Percentiles rank a stretch among this genome's conserved stretches.
phyloP scores from a whole-genome alignment of 78 protist genomes.

The Ministeria vibrans region DNA sequence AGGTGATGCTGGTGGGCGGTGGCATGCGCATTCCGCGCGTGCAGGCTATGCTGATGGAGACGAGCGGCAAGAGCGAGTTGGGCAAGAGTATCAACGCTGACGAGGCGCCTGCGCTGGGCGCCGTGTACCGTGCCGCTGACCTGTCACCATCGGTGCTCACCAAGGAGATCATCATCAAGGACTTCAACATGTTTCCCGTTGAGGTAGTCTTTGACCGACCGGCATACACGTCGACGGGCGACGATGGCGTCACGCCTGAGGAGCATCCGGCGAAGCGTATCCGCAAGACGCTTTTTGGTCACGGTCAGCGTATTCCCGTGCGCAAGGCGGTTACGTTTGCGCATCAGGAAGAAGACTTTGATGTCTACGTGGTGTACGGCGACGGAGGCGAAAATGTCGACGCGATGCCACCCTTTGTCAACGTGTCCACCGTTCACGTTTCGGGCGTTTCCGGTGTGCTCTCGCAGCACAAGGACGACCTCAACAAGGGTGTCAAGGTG shows the following conservation, averaged over 20 bases:
- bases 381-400: too few relatives aligned
- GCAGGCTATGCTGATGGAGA: constrained; percentile 16
- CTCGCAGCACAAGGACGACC: neutral
- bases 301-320: neutral
- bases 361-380: neutral
- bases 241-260: neutral
- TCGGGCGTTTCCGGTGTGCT: neutral
- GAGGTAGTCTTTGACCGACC: neutral
- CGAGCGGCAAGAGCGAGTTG: constrained; percentile 12
- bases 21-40: constrained; percentile 28
- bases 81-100: constrained; percentile 67
- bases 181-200: neutral
- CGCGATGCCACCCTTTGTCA: too few relatives aligned
- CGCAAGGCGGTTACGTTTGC: constrained; percentile 5
- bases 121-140: constrained; percentile 43
- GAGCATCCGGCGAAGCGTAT: neutral
- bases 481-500: neutral
- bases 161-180: constrained; percentile 1
- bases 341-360: neutral
- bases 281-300: neutral
- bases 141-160: constrained; percentile 8
- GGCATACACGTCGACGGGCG: neutral
- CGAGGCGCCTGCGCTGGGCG: constrained; percentile 64
- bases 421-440: too few relatives aligned
- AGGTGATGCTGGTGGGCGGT: constrained; percentile 22